Percentiles rank a stretch among this genome's conserved stretches.
Evolutionary conservation across 768 basidiomycete species (phyloP).

Genomic region (Pleurotus giganteus): DNA sequence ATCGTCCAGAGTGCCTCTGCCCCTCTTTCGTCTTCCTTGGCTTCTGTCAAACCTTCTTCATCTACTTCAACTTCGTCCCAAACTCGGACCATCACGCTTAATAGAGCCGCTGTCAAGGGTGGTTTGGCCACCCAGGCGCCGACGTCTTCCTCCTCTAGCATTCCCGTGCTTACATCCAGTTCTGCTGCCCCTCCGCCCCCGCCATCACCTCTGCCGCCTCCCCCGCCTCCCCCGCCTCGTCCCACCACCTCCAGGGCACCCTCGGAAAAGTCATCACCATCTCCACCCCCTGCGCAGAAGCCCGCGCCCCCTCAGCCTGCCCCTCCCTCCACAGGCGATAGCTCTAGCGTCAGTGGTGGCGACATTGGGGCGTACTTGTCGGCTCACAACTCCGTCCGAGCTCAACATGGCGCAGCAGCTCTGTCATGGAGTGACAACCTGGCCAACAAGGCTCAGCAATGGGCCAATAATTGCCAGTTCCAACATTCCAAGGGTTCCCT

Average conservation of each 20-base stretch:
- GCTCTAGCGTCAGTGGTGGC: slow-evolving; percentile 25
- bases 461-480: slow-evolving; percentile 68
- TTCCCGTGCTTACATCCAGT: slow-evolving; percentile 1
- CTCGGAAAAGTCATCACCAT: slow-evolving; percentile 10
- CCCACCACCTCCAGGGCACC: slow-evolving; percentile 15
- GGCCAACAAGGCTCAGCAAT: slow-evolving; percentile 62
- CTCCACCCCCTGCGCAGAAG: slow-evolving; percentile 14
- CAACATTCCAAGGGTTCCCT: slow-evolving; percentile 67
- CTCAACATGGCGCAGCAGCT: slow-evolving; percentile 58
- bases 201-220: slow-evolving; percentile 15
- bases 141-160: slow-evolving; percentile 12
- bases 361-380: slow-evolving; percentile 55
- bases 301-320: slow-evolving; percentile 7
- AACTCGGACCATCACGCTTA: slow-evolving; percentile 17
- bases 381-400: slow-evolving; percentile 62
- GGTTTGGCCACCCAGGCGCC: slow-evolving; percentile 8
- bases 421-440: slow-evolving; percentile 64
- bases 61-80: slow-evolving; percentile 10
- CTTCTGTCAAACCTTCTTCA: slow-evolving; percentile 14
- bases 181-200: slow-evolving; percentile 2
- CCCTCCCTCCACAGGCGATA: slow-evolving; percentile 7
- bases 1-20: slow-evolving; percentile 9
- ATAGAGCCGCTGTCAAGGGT: slow-evolving; percentile 12
- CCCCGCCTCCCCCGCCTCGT: slow-evolving; percentile 16
- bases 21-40: slow-evolving; percentile 8